Percentiles rank a stretch among this genome's conserved stretches.
Conservation (phyloP, 148 eudicot genomes). For the Diospyros kaki region DNA sequence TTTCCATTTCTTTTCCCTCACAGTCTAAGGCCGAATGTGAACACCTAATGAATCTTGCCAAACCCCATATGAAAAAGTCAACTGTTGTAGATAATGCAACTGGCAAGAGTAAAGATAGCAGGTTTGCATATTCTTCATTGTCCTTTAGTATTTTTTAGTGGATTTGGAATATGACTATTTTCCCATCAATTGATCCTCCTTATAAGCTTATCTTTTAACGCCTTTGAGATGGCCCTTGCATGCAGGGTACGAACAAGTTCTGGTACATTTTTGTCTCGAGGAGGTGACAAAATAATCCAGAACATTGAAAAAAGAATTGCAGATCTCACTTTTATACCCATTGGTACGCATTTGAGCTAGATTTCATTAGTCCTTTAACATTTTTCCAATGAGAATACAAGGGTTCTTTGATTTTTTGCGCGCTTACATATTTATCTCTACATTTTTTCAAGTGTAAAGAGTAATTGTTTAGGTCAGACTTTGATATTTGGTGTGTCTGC, state of each 20-base stretch:
- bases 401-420: neutral
- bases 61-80: slow-evolving; percentile 88
- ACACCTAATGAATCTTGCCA: slow-evolving; percentile 76
- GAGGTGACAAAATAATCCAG: slow-evolving; percentile 64
- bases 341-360: slow-evolving; percentile 45
- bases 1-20: neutral
- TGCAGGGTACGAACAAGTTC: slow-evolving; percentile 92
- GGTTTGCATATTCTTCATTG: slow-evolving; percentile 34
- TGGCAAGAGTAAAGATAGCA: slow-evolving; percentile 87
- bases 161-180: slow-evolving; percentile 2
- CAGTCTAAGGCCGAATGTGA: slow-evolving; percentile 92
- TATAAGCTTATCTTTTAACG: neutral
- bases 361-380: neutral
- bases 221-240: slow-evolving; percentile 3
- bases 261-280: slow-evolving; percentile 82
- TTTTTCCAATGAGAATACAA: neutral
- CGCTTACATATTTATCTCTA: neutral
- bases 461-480: neutral
- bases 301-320: slow-evolving; percentile 84
- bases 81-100: slow-evolving; percentile 80
- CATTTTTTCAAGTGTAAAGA: neutral
- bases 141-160: slow-evolving; percentile 5
- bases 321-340: slow-evolving; percentile 85
- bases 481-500: neutral
- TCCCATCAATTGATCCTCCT: neutral